Conservation (phyloP, 352 stramenopile species). For the Pythium aristosporum region DNA sequence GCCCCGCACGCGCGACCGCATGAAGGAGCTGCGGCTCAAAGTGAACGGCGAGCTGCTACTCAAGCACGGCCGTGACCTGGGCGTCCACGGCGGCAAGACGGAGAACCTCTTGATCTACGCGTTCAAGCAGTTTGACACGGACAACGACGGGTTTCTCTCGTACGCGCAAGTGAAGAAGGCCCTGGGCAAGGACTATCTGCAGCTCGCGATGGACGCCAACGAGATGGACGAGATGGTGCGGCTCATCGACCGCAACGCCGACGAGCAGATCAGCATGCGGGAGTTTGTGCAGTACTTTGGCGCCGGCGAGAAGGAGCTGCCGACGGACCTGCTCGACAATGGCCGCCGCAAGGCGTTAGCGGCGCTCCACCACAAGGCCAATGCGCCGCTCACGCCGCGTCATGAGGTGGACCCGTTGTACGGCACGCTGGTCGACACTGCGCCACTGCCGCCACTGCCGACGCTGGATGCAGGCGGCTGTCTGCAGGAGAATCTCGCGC, state of each 20-base stretch:
- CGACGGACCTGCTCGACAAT: conserved; percentile 67
- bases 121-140: conserved; percentile 75
- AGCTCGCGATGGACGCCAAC: conserved; percentile 44
- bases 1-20: conserved; percentile 52
- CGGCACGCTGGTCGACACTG: background rate
- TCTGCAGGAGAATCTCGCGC: conserved; percentile 54
- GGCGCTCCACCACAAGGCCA: conserved; percentile 55
- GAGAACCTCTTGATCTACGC: conserved; percentile 69
- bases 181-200: conserved; percentile 57
- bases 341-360: conserved; percentile 58
- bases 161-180: conserved; percentile 68
- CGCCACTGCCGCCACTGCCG: background rate
- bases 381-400: conserved; percentile 45
- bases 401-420: conserved; percentile 41
- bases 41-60: conserved; percentile 56
- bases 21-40: conserved; percentile 63
- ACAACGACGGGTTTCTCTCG: conserved; percentile 73
- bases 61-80: conserved; percentile 54
- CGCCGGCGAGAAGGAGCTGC: conserved; percentile 48
- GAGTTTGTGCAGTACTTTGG: conserved; percentile 85
- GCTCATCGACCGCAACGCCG: conserved; percentile 69
- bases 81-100: conserved; percentile 60
- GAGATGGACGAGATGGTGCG: conserved; percentile 78
- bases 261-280: conserved; percentile 73
- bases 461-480: conserved; percentile 29